phyloP scores from a whole-genome alignment of 208 protist species.

The Leishmania gerbilli region DNA sequence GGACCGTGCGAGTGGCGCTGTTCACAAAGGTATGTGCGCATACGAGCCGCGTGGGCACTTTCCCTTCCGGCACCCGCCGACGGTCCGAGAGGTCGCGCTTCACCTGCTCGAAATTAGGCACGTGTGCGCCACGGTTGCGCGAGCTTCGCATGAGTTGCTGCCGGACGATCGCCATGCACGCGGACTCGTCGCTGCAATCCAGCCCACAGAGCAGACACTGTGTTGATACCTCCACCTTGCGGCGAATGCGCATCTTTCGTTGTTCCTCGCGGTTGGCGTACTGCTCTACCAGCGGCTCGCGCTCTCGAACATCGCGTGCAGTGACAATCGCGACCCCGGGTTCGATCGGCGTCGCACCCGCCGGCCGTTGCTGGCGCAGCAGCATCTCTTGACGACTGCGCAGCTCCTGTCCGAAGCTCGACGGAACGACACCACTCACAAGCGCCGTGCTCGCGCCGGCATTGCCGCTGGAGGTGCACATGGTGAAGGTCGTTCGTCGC shows the following conservation, averaged over 20 bases:
- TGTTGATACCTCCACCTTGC: conserved; percentile 52
- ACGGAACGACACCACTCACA: conserved; percentile 51
- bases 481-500: conserved; percentile 57
- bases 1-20: conserved; percentile 42
- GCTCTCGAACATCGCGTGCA: conserved; percentile 48
- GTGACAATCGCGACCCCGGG: conserved; percentile 45
- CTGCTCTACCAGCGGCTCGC: conserved; percentile 62
- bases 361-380: conserved; percentile 25
- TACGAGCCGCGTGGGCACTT: conserved; percentile 43
- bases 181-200: conserved; percentile 53
- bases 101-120: conserved; percentile 60
- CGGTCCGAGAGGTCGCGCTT: conserved; percentile 57
- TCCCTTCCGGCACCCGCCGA: conserved; percentile 22
- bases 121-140: conserved; percentile 55
- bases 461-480: conserved; percentile 34
- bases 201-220: conserved; percentile 75
- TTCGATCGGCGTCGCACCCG: conserved; percentile 31
- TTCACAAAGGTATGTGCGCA: conserved; percentile 75
- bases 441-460: conserved; percentile 22
- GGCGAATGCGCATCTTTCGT: conserved; percentile 72
- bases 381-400: conserved; percentile 44
- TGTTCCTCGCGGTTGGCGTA: conserved; percentile 59
- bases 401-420: conserved; percentile 38
- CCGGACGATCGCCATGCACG: conserved; percentile 48
- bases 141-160: conserved; percentile 57